Evolutionary conservation across 1,284 basidiomycete genomes (phyloP).

Genomic region (Sanghuangporus weigelae): DNA sequence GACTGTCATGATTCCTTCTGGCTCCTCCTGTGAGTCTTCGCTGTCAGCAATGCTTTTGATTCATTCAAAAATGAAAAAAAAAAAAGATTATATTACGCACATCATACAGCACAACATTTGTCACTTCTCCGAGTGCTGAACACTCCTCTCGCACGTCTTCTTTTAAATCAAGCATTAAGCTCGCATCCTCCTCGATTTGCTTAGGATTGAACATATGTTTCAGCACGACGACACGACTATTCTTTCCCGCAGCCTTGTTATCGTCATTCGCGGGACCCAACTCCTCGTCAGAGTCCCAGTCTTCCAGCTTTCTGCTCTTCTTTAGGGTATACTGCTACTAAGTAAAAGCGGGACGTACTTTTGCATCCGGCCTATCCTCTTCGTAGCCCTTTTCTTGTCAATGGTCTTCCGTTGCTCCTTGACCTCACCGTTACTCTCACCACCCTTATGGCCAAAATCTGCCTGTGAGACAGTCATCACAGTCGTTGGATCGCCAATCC

Average conservation of each 20-base stretch:
- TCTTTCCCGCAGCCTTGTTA: conserved; percentile 42
- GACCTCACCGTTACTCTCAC: conserved; percentile 23
- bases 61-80: neutral
- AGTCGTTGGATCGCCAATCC: conserved; percentile 71
- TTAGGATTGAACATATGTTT: conserved; percentile 92
- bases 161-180: conserved; percentile 88
- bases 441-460: conserved; percentile 72
- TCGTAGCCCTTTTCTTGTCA: conserved; percentile 78
- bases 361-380: conserved; percentile 84
- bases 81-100: conserved; percentile 44
- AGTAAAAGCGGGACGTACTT: conserved; percentile 47
- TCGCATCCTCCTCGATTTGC: conserved; percentile 85
- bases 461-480: conserved; percentile 84
- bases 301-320: conserved; percentile 62
- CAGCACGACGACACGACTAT: conserved; percentile 81
- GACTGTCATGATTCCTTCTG: conserved; percentile 93
- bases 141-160: conserved; percentile 97
- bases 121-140: conserved; percentile 87
- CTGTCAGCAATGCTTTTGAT: neutral
- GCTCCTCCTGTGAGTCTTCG: conserved; percentile 63
- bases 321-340: neutral
- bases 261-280: conserved; percentile 65
- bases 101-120: conserved; percentile 95
- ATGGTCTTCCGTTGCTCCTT: conserved; percentile 58
- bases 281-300: conserved; percentile 84